Evolutionary conservation across 1,284 basidiomycete genomes (phyloP).

Genomic region (Serendipita sp.): DNA sequence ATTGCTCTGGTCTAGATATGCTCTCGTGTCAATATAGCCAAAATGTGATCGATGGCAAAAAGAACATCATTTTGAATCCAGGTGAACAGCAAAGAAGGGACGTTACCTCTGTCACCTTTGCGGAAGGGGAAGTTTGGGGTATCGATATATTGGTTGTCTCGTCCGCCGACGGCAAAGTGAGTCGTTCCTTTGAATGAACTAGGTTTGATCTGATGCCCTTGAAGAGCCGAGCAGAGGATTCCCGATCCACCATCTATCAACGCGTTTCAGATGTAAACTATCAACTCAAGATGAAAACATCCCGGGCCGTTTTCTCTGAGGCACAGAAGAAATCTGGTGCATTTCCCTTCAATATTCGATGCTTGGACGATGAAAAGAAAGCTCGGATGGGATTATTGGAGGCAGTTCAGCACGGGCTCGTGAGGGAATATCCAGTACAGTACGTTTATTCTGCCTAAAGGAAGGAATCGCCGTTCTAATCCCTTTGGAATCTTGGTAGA

Average conservation of each 20-base stretch:
- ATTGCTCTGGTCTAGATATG: constrained; percentile 42
- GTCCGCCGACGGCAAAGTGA: constrained; percentile 75
- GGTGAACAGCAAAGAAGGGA: constrained; percentile 70
- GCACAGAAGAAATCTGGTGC: constrained; percentile 95
- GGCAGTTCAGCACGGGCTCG: constrained; percentile 82
- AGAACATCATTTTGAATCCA: constrained; percentile 79
- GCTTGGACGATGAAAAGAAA: constrained; percentile 88
- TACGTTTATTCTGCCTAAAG: constrained; percentile 26
- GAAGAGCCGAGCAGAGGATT: constrained; percentile 74
- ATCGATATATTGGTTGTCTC: constrained; percentile 89
- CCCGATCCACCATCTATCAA: constrained; percentile 88
- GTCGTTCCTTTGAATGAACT: constrained; percentile 9
- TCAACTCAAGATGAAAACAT: constrained; percentile 96
- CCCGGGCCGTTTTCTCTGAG: constrained; percentile 86
- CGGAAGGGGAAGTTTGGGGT: constrained; percentile 92
- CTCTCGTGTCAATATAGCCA: constrained; percentile 83
- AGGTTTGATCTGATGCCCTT: neutral
- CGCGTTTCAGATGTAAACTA: constrained; percentile 79
- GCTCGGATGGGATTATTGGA: constrained; percentile 92
- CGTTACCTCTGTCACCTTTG: constrained; percentile 71
- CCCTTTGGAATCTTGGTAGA: constrained; percentile 24
- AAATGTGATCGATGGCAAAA: constrained; percentile 94
- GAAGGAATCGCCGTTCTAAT: constrained; percentile 6
- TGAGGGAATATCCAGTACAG: constrained; percentile 85
- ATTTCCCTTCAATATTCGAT: constrained; percentile 95